A percentile compares a stretch with the other conserved stretches of the same genome.
Evolutionary conservation across 495 filamentous ascomycete genomes (phyloP).

Genomic region (Lepidopterella palustris): DNA sequence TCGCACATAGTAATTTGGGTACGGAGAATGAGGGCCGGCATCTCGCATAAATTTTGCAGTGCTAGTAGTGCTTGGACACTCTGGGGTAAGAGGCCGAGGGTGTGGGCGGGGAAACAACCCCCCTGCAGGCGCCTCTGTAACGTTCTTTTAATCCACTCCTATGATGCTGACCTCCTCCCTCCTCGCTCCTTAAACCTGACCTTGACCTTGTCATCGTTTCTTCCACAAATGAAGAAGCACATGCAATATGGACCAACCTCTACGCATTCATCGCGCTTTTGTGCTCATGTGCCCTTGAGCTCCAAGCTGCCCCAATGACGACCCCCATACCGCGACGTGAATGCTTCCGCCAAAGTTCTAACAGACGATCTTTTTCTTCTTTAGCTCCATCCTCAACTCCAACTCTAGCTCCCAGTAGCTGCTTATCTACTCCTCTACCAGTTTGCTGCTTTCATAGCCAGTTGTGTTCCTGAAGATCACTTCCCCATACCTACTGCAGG

Average conservation of each 20-base stretch:
- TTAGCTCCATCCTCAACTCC: not conserved
- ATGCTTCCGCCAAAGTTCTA: not conserved
- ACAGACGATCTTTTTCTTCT: too few species aligned
- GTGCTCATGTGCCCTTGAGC: not conserved
- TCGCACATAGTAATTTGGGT: not conserved
- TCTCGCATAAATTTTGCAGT: not conserved
- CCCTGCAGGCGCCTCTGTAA: not conserved
- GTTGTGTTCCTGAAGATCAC: not conserved
- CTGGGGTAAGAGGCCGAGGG: too few species aligned
- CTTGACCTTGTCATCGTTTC: not conserved
- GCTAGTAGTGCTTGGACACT: not conserved
- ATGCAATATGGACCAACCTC: not conserved
- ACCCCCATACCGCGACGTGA: not conserved
- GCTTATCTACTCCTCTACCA: not conserved
- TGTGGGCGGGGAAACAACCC: not conserved
- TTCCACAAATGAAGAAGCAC: not conserved
- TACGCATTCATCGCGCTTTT: not conserved
- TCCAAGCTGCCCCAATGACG: not conserved
- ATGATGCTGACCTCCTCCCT: too few species aligned
- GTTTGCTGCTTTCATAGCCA: not conserved
- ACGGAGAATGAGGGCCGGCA: not conserved
- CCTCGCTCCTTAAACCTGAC: not conserved
- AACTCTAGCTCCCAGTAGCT: not conserved
- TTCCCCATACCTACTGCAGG: not conserved
- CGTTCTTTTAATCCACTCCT: not conserved